Conservation (phyloP, 179 eudicot species). For the Carnegiea gigantea region DNA sequence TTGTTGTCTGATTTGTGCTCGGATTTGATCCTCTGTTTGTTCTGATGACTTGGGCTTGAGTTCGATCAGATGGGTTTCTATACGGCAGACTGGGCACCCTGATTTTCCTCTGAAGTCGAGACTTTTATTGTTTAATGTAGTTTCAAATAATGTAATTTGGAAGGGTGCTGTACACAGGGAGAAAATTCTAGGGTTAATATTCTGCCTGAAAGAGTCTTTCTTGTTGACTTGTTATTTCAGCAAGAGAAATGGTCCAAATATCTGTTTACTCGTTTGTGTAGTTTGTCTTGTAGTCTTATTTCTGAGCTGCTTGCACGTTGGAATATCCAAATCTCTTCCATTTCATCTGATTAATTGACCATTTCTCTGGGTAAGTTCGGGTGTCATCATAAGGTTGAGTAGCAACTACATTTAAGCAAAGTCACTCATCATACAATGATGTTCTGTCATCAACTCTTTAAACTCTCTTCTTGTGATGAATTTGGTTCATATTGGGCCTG, state of each 20-base stretch:
- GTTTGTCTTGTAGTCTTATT: not conserved
- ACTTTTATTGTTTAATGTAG: no score
- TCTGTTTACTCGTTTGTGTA: not conserved
- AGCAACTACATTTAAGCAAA: not conserved
- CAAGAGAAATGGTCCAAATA: not conserved
- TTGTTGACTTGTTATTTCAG: not conserved
- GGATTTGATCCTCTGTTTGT: no score
- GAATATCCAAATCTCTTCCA: not conserved
- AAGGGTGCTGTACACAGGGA: not conserved
- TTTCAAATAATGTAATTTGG: not conserved
- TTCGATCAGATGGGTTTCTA: not conserved
- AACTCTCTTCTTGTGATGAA: not conserved
- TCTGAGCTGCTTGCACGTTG: not conserved
- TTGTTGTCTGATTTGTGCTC: not conserved
- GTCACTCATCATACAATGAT: not conserved
- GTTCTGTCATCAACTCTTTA: not conserved
- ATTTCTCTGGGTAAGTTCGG: not conserved
- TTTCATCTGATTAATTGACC: not conserved
- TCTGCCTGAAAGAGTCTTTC: not conserved
- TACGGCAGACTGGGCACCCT: no score
- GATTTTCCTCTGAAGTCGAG: no score
- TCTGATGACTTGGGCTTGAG: not conserved
- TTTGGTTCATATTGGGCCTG: not conserved
- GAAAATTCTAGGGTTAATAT: constrained; percentile 2
- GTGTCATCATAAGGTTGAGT: not conserved